Evolutionary conservation across 306 rosid species (phyloP), one percentile per base, ranked within the genome.

Genomic region (Sicyos edulis): DNA sequence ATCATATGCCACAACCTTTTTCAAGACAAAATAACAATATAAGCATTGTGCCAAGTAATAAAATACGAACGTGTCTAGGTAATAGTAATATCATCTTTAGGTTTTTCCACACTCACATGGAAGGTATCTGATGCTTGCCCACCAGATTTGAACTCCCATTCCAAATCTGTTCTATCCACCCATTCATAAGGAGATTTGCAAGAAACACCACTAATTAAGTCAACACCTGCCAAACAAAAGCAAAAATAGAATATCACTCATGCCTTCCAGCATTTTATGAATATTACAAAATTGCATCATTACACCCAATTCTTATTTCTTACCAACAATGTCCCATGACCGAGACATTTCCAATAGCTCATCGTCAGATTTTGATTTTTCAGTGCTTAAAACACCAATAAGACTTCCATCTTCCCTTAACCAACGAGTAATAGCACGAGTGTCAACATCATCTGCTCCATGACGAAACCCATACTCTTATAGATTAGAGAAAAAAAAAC

Each of bases 291-390:
- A 70, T 16, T 10, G 40, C 37, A 22, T n/a, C 61, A 13, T 54
- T 44, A 55, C 15, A 8, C 58, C 54, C 50, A 64, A 61, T 75
- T 74, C n/a, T n/a, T n/a, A n/a, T n/a, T n/a, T n/a, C 96, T 76
- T 81, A 93, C 99, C 99, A 68, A 93, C 96, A 86, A 93, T 93
- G 56, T 91, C 82, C 99, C 99, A 93, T 14, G 96, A 87, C 45
- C 82, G 88, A 60, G 98, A 88, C 86, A 87, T 77, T 72, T 82
- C 81, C 79, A 93, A 77, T 65, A 93, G 89, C 70, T 91, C 97
- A n/a, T 91, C 83, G 3, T 93, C 91, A 19, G 95, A 70, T 86
- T 89, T 93, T 24, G 85, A 80, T 78, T 82, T 76, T 78, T 93
- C 96, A 0, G 99, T 85, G 84, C 96, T 91, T 88, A 93, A 85